Evolutionary conservation across 495 filamentous ascomycete species (phyloP), one percentile per base, ranked within the genome.

Genomic region (Pseudoneurospora amorphoporcata): DNA sequence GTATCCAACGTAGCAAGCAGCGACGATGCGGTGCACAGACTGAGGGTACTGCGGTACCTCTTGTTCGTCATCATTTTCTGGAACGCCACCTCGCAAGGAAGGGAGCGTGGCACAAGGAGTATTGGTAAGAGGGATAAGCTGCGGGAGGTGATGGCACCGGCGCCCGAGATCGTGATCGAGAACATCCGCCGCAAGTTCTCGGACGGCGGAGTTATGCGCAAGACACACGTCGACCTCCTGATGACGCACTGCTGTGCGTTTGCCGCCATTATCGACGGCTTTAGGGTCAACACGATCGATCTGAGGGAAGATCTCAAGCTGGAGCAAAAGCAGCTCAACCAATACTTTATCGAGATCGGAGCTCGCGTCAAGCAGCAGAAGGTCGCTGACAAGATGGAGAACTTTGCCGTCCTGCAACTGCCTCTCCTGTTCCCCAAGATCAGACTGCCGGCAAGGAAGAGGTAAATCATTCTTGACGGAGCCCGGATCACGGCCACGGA

Each of bases 341-440:
- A 88, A 73, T 94, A 94, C 77, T 97, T 94, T 85, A 81, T 84
- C 40, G 94, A 97, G 79, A 86, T 99, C 76, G 95, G 95, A 3
- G 95, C 92, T 39, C 85, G 83, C 73, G 81, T 90, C 17, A 83
- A 73, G 73, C 80, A 83, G 68, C 76, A 83, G 43, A 86, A 84
- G 65, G 84, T 86, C 35, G 84, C 75, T 12, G 86, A 88, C 72
- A 82, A 82, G 72, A 77, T 81, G 42, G 85, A 86, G 32, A 86
- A 90, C 71, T 85, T 87, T 65, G 94, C 92, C 17, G 86, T 87
- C 71, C 83, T 99, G 74, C 90, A 84, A 73, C 76, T 97, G 70
- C 96, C 96, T 2, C 82, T 97, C 71, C 87, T 90, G 71, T 97
- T 98, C 77, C 95, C 95, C 0, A 91, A 88, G 82, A 76, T 81